Evolutionary conservation across 2,329 filamentous ascomycete genomes (phyloP).

Genomic region (Talaromyces albobiverticillius): DNA sequence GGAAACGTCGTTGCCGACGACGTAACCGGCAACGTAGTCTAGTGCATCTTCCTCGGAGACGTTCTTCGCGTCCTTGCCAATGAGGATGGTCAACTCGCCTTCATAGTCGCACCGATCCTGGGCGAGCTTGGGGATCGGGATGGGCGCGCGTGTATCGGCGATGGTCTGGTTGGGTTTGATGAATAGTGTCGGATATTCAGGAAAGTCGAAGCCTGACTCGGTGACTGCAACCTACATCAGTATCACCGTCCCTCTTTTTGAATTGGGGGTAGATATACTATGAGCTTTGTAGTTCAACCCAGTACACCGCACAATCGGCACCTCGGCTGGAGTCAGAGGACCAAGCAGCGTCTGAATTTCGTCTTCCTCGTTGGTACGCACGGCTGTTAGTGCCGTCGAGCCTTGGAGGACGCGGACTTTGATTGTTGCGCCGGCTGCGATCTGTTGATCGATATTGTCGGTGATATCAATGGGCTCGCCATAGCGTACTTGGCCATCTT

Average conservation of each 20-base stretch:
- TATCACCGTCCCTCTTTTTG: no score
- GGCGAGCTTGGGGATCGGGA: neutral
- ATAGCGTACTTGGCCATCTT: no score
- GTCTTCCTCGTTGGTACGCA: no score
- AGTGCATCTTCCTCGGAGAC: neutral
- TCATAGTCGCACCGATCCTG: neutral
- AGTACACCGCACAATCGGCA: neutral
- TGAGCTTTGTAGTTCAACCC: neutral
- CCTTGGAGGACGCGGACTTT: no score
- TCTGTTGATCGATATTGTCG: no score
- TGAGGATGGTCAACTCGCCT: neutral
- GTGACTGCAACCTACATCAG: no score
- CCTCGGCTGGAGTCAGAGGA: neutral
- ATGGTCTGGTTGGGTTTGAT: neutral
- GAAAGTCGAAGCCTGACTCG: neutral
- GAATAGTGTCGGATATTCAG: neutral
- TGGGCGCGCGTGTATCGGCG: neutral
- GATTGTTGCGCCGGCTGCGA: no score
- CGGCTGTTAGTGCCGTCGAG: no score
- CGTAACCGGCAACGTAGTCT: neutral
- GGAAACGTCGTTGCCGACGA: neutral
- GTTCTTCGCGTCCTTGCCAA: neutral
- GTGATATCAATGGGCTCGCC: no score
- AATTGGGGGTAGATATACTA: no score
- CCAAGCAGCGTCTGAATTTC: neutral